Evolutionary conservation across 1,284 basidiomycete genomes (phyloP).

Genomic region (Tilletia caries): DNA sequence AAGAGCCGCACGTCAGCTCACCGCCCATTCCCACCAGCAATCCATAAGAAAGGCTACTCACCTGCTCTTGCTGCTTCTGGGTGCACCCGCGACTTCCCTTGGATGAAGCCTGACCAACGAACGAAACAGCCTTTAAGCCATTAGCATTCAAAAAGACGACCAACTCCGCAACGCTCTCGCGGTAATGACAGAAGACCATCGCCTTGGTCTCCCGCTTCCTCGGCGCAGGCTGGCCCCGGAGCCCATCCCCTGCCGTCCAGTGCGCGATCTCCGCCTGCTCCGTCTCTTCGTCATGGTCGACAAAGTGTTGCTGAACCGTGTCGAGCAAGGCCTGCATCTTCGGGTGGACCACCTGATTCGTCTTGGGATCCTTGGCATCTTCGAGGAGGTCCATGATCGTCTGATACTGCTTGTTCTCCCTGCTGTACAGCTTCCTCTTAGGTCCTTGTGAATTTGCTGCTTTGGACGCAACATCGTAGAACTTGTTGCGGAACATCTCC

Average conservation of each 20-base stretch:
- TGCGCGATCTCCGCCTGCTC: conserved; percentile 66
- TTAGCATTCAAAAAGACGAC: conserved; percentile 64
- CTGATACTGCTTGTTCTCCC: conserved; percentile 27
- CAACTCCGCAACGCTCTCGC: conserved; percentile 86
- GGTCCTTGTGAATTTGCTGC: neutral
- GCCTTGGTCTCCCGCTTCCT: conserved; percentile 64
- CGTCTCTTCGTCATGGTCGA: conserved; percentile 52
- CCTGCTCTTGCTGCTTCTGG: conserved; percentile 87
- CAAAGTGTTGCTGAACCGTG: conserved; percentile 42
- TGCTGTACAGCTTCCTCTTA: conserved; percentile 9
- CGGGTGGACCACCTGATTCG: conserved; percentile 71
- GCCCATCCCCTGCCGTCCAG: neutral
- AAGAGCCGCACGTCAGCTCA: neutral
- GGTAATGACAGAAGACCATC: conserved; percentile 93
- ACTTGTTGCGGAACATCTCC: conserved; percentile 45
- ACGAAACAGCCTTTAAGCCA: conserved; percentile 66
- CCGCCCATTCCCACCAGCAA: conserved; percentile 20
- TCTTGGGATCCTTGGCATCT: conserved; percentile 46
- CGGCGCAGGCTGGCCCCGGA: conserved; percentile 11
- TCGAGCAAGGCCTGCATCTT: conserved; percentile 77
- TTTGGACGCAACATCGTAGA: conserved; percentile 51
- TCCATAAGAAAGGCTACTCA: too few species aligned
- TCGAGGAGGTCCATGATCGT: conserved; percentile 67
- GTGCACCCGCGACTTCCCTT: conserved; percentile 47
- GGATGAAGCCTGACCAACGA: conserved; percentile 76